phyloP scores from a whole-genome alignment of 2,329 filamentous ascomycete genomes.

The Fusarium tanahbumbuense region DNA sequence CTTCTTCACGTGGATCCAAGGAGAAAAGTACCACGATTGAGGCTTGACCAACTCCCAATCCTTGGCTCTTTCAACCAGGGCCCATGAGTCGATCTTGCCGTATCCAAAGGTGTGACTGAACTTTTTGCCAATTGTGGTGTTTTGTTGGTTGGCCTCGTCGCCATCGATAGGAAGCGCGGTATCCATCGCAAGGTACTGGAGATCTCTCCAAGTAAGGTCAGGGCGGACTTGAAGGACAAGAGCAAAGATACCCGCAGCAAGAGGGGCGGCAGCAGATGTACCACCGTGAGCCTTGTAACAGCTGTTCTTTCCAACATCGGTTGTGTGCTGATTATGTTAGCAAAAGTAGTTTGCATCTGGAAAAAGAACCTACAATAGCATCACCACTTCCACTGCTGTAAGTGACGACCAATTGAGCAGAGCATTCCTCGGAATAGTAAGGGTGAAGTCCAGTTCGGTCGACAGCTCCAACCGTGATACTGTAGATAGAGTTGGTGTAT shows the following conservation, averaged over 20 bases:
- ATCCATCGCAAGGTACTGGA: conserved; percentile 90
- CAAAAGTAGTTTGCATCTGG: not conserved
- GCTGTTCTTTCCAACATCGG: conserved; percentile 85
- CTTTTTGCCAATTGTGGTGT: conserved; percentile 81
- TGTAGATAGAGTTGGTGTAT: conserved; percentile 99
- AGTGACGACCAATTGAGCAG: conserved; percentile 93
- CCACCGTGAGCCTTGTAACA: conserved; percentile 90
- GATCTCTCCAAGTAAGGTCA: conserved; percentile 90
- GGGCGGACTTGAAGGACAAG: conserved; percentile 86
- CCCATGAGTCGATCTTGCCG: conserved; percentile 91
- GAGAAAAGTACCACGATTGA: conserved; percentile 93
- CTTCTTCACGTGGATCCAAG: conserved; percentile 91
- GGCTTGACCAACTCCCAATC: conserved; percentile 90
- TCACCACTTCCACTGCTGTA: conserved; percentile 93
- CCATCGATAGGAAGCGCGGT: conserved; percentile 86
- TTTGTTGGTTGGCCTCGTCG: conserved; percentile 77
- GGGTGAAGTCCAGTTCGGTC: conserved; percentile 89
- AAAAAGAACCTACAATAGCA: conserved; percentile 71
- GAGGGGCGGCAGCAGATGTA: conserved; percentile 92
- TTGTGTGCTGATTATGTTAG: conserved; percentile 74
- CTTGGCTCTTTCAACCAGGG: conserved; percentile 86
- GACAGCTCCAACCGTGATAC: conserved; percentile 94
- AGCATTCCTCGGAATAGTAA: conserved; percentile 96
- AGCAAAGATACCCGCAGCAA: conserved; percentile 92
- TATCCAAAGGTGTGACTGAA: conserved; percentile 97